Conservation (phyloP, 139 green algal genomes). For the Chlamydomonas incerta region DNA sequence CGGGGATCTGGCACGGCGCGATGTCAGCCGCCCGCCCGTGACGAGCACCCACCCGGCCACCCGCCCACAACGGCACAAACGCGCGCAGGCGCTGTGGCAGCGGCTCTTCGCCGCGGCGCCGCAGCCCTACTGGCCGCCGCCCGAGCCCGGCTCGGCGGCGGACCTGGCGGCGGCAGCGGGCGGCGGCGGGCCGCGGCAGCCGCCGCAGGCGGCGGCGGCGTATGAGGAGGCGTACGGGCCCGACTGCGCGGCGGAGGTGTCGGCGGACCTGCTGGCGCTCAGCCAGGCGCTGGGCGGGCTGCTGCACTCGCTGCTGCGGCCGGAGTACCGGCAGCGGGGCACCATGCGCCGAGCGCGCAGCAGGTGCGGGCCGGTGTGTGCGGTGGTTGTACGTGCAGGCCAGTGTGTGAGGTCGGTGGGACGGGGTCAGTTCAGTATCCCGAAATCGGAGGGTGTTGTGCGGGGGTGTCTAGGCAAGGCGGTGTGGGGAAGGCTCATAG, state of each 20-base stretch:
- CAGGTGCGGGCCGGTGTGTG: neutral
- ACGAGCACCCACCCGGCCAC: too few relatives aligned
- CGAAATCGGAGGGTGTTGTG: too few relatives aligned
- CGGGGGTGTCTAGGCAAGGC: too few relatives aligned
- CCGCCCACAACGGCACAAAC: neutral
- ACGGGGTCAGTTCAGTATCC: too few relatives aligned
- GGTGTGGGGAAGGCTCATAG: too few relatives aligned
- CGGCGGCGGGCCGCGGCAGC: too few relatives aligned
- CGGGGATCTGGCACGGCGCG: too few relatives aligned
- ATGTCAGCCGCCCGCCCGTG: too few relatives aligned
- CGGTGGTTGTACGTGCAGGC: neutral
- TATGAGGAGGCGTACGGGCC: neutral
- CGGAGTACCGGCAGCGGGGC: neutral
- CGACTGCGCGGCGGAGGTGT: neutral
- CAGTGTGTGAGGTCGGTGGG: neutral
- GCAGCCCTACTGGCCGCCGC: conserved; percentile 25
- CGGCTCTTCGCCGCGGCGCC: neutral
- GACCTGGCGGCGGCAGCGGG: neutral
- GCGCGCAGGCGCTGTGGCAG: neutral
- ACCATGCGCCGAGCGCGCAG: neutral
- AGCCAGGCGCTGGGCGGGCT: conserved; percentile 14
- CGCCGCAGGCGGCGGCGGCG: neutral
- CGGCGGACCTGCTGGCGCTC: neutral
- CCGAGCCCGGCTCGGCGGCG: neutral
- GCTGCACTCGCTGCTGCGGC: conserved; percentile 15